Evolutionary conservation across 176 grass and related monocot species (phyloP), one percentile per base, ranked within the genome.

Genomic region (Avena atlantica): DNA sequence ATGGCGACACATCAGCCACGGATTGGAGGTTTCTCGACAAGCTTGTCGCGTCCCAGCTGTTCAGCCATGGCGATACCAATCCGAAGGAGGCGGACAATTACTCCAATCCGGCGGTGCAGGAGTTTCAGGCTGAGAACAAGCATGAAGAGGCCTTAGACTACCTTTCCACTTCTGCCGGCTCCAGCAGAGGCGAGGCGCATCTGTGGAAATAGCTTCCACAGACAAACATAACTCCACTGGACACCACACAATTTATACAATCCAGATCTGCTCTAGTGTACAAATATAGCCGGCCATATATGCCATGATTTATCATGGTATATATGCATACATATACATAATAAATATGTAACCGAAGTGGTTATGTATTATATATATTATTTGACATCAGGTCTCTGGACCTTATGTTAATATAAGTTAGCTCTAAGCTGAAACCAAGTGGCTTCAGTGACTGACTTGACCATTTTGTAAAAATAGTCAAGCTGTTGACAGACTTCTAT

Each of bases 21-120:
- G 96, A 98, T 17, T 98, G 96, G 96, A 98, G 93, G 87, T 79
- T 92, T 25, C 84, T 98, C 12, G 96, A 98, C 81, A 92, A 92
- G 53, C 90, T 98, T 45, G 93, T 98, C 14, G 93, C 93, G 2
- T 98, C 96, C 80, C 93, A 98, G 64, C 79, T 98, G 75, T 78
- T 94, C 88, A 98, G 87, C 86, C 85, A 95, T 65, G 83, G 62
- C 29, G 84, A 93, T 48, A 63, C 51, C 53, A 24, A 81, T 40
- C 52, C 81, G 0, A 92, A 92, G 82, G 92, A 90, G 40, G 17
- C 82, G 14, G 49, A 23, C 47, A 88, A 50, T 36, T 89, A 74
- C 83, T 76, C 92, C 64, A 78, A 69, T 71, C 71, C 86, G 11
- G 84, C 50, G 1, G 50, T 55, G 12, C 75, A 56, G 24, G 55